Evolutionary conservation across 768 basidiomycete species (phyloP).

Genomic region (Tulasnella sp.): DNA sequence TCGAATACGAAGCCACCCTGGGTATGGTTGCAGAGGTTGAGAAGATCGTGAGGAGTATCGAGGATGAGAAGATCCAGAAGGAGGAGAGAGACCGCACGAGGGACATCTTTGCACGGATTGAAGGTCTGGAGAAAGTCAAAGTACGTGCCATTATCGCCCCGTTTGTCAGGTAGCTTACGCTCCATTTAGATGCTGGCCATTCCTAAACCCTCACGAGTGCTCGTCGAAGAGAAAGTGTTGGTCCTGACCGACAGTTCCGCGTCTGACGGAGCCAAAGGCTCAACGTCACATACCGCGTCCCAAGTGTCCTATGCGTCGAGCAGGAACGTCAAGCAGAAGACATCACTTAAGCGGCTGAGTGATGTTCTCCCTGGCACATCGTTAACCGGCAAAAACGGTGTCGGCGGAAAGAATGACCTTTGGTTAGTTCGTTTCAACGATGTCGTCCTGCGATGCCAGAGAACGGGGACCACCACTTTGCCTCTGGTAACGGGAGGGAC

Average conservation of each 20-base stretch:
- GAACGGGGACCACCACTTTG: slow-evolving; percentile 76
- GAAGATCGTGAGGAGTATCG: slow-evolving; percentile 88
- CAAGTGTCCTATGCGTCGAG: slow-evolving; percentile 27
- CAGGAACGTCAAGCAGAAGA: slow-evolving; percentile 64
- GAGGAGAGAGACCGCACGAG: slow-evolving; percentile 93
- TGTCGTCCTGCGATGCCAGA: slow-evolving; percentile 82
- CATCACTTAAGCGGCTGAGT: slow-evolving; percentile 78
- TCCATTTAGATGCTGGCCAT: slow-evolving; percentile 44
- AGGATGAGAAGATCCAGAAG: slow-evolving; percentile 95
- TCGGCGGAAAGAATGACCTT: slow-evolving; percentile 66
- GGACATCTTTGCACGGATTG: slow-evolving; percentile 91
- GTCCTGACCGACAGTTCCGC: slow-evolving; percentile 25
- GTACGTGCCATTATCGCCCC: slow-evolving; percentile 30
- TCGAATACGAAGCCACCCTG: slow-evolving; percentile 91
- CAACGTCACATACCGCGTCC: not conserved
- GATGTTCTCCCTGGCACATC: slow-evolving; percentile 56
- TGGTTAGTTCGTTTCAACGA: slow-evolving; percentile 97
- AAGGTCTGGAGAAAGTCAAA: slow-evolving; percentile 87
- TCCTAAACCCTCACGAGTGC: slow-evolving; percentile 77
- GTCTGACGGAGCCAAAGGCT: not conserved
- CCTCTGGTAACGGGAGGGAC: slow-evolving; percentile 39
- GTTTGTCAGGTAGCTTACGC: not conserved
- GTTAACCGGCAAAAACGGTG: slow-evolving; percentile 23
- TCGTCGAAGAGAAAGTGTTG: slow-evolving; percentile 55
- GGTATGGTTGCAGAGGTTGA: slow-evolving; percentile 98